Evolutionary conservation across 2,329 filamentous ascomycete species (phyloP), one percentile per base, ranked within the genome.

Genomic region (Pseudogymnoascus sp.): DNA sequence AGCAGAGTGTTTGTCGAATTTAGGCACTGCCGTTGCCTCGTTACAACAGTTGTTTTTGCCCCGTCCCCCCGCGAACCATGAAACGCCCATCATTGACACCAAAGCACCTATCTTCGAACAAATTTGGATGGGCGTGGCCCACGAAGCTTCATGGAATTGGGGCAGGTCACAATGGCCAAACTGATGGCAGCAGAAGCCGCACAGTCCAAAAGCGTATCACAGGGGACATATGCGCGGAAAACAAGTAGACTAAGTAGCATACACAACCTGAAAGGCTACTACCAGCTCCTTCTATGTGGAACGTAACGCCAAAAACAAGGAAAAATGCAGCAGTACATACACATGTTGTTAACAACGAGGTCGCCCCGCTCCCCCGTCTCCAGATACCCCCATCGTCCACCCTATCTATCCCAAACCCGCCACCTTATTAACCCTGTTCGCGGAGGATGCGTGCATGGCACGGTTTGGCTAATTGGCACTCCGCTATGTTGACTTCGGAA

Each of bases 221-320:
- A 7, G n/a, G 11, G 28, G 14, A 19, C n/a, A 35, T 56, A 8
- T 56, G 50, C 50, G 50, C 50, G 14, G 24, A 61, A 31, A 40
- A 43, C 37, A 61, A 62, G 46, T 67, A 67, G 66, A 70, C 70
- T 68, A 68, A 69, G 68, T 72, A 73, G 66, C 70, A 70, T 73
- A 72, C 71, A 73, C 68, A 68, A 68, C 63, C 68, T 66, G 61
- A 66, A 62, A 64, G 67, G 67, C 69, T 70, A 61, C 65, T 66
- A 46, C 65, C 68, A 64, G 66, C 68, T 72, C 66, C 71, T 68
- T 70, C 68, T 70, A 69, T 72, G 72, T 73, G 70, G 71, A 70
- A 70, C 65, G 68, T 67, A 68, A 72, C 72, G 70, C 69, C 72
- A 70, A 67, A 65, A 66, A 68, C 66, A 56, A 24, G 66, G 65